Percentiles rank a stretch among this genome's conserved stretches.
phyloP scores from a whole-genome alignment of 495 filamentous ascomycete species.

The Neurospora sp. region DNA sequence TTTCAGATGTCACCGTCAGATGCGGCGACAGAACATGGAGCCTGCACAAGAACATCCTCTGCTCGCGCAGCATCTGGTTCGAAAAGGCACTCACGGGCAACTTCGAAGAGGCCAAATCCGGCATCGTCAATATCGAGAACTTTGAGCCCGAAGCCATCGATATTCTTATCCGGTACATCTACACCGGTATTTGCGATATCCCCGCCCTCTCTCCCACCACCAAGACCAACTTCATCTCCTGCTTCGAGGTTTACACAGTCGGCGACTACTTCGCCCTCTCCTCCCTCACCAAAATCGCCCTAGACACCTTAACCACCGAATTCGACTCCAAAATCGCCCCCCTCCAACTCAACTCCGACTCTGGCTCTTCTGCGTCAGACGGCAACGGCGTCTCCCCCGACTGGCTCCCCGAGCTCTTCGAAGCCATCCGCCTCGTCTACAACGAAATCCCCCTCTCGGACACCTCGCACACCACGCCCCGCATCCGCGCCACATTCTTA shows the following conservation, averaged over 20 bases:
- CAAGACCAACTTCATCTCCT: conserved; percentile 15
- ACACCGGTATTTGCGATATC: conserved; percentile 19
- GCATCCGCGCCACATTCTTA: conserved; percentile 10
- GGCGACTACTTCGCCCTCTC: conserved; percentile 18
- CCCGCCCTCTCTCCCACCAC: neutral
- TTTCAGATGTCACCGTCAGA: conserved; percentile 17
- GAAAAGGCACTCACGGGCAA: conserved; percentile 15
- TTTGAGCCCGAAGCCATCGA: conserved; percentile 14
- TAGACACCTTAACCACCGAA: conserved; percentile 10
- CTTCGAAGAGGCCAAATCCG: conserved; percentile 15
- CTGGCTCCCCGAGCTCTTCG: conserved; percentile 19
- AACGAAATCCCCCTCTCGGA: conserved; percentile 1
- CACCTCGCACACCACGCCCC: neutral
- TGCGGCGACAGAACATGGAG: conserved; percentile 17
- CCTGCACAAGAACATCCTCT: conserved; percentile 23
- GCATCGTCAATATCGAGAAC: conserved; percentile 11
- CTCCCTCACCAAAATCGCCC: conserved; percentile 12
- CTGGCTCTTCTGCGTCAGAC: neutral
- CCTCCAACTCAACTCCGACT: conserved; percentile 10
- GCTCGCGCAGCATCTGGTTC: conserved; percentile 20
- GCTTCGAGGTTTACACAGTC: conserved; percentile 15
- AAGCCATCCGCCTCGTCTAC: conserved; percentile 15
- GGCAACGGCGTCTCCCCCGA: neutral
- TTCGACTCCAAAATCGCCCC: conserved; percentile 8
- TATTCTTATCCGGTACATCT: conserved; percentile 18